Evolutionary conservation across 176 grass and related monocot genomes (phyloP), one percentile per base, ranked within the genome.

Genomic region (Rhipidocladum racemiflorum): DNA sequence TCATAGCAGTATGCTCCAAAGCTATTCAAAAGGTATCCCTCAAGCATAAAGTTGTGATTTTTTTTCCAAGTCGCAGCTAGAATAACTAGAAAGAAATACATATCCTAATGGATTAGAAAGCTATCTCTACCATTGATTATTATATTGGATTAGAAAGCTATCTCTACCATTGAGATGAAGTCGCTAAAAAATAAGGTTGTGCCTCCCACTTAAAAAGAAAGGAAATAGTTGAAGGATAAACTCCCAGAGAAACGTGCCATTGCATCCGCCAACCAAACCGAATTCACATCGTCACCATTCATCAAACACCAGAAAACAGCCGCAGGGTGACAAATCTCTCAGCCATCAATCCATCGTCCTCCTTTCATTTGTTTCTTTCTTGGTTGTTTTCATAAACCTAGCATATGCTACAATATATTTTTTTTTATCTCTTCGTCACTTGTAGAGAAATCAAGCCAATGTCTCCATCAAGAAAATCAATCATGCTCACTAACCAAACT

Each of bases 91-190:
- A 68, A 16, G 40, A 72, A 43, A 27, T 45, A 25, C 51, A 35
- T 24, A 61, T 59, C 21, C 56, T 32, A 9, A 24, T 53, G 76
- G 69, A 75, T 54, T 49, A 75, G 32, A 89, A 81, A 70, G 63
- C 70, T 55, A 69, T 25, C 76, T 85, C 83, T 77, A 38, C 65
- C 83, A 65, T 42, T 55, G 44, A 36, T n/a, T n/a, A n/a, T n/a
- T n/a, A n/a, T n/a, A n/a, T n/a, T 53, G 76, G 69, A 75, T 54
- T 49, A 75, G 32, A 89, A 81, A 70, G 63, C 70, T 55, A 69
- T 25, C 76, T 85, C 83, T 77, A 38, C 65, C 83, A 65, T 42
- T 55, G 44, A 36, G 43, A 56, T 38, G 63, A 54, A 51, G 77
- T 44, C 77, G 30, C 2, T 10, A 50, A 16, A 46, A 49, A 36